Base-by-base conservation (phyloP, 2,329 filamentous ascomycete genomes). In the Fusarium devonianum region DNA sequence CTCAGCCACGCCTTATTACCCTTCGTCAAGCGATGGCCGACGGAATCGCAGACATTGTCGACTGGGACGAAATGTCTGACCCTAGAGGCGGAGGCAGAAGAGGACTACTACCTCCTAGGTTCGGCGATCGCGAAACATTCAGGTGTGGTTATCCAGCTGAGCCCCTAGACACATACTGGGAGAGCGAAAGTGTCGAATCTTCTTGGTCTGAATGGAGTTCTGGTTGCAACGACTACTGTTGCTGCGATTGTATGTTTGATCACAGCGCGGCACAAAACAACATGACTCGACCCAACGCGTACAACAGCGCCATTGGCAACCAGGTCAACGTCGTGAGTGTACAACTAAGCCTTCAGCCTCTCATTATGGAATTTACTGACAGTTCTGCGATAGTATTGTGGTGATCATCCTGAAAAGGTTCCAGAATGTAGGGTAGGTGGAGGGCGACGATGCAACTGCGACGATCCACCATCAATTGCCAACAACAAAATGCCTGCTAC, bases 161-260 rank as follows among this genome's bases (percentile, higher is more conserved):
- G n/a, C 12, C 36, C 7, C n/a, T 40, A 4, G 30, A n/a, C 12
- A 11, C 17, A 17, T 28, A 33, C 4, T 61, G 49, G 53, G 58
- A 50, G 30, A 29, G 28, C 3, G 19, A 43, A 18, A 43, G 23
- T 8, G 14, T 30, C 33, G 45, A 28, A n/a, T n/a, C n/a, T 12
- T 49, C 38, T 4, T 39, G 37, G 34, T 49, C 57, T 4, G 42
- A 49, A 25, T 45, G 49, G 45, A 40, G 38, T 29, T 57, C 28
- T 10, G 39, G 34, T 30, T 13, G 22, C 5, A 34, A 49, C 9
- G 32, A 12, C 2, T 60, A 45, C 19, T 56, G 51, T 8, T 32
- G 26, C 25, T 60, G 53, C 26, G 38, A 55, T 29, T 53, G 43
- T 18, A n/a, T n/a, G n/a, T n/a, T n/a, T n/a, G 37, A 46, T n/a